Conservation (phyloP, 352 stramenopile species). For the Elongisporangium undulatum region DNA sequence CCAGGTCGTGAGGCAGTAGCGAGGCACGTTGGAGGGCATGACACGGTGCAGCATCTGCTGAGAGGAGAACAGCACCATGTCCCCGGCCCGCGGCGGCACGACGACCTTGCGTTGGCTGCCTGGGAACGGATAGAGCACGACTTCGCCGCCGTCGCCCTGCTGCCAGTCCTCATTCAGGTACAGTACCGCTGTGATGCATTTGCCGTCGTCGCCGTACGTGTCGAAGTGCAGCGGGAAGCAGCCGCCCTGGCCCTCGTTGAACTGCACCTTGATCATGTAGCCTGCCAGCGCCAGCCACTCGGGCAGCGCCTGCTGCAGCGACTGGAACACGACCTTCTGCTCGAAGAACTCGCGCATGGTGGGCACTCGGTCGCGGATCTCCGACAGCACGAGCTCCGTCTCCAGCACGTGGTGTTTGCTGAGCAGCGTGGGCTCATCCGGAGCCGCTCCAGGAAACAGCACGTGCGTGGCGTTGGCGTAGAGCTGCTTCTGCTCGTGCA, state of each 20-base stretch:
- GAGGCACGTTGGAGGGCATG: constrained; percentile 34
- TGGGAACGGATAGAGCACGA: constrained; percentile 82
- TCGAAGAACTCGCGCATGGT: constrained; percentile 60
- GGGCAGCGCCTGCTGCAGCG: constrained; percentile 26
- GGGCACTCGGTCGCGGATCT: constrained; percentile 27
- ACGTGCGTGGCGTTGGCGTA: constrained; percentile 83
- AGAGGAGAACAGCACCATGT: constrained; percentile 77
- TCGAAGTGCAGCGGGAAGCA: constrained; percentile 88
- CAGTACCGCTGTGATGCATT: constrained; percentile 77
- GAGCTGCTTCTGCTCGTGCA: constrained; percentile 40
- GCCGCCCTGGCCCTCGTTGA: constrained; percentile 66
- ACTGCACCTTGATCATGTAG: constrained; percentile 79
- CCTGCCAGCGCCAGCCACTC: constrained; percentile 35
- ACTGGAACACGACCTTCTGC: constrained; percentile 41
- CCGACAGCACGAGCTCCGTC: constrained; percentile 62
- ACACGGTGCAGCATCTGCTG: constrained; percentile 81
- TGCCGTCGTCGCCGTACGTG: constrained; percentile 77
- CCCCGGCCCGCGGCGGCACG: constrained; percentile 49
- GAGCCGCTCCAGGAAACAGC: constrained; percentile 23
- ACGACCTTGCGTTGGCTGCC: constrained; percentile 22
- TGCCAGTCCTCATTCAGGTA: constrained; percentile 85
- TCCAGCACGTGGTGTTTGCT: constrained; percentile 81
- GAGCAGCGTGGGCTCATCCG: constrained; percentile 34
- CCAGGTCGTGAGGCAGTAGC: constrained; percentile 72
- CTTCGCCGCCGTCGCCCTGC: constrained; percentile 64